Base-by-base conservation (phyloP, 177 flowering plant species). In the Vitis hybrid region DNA sequence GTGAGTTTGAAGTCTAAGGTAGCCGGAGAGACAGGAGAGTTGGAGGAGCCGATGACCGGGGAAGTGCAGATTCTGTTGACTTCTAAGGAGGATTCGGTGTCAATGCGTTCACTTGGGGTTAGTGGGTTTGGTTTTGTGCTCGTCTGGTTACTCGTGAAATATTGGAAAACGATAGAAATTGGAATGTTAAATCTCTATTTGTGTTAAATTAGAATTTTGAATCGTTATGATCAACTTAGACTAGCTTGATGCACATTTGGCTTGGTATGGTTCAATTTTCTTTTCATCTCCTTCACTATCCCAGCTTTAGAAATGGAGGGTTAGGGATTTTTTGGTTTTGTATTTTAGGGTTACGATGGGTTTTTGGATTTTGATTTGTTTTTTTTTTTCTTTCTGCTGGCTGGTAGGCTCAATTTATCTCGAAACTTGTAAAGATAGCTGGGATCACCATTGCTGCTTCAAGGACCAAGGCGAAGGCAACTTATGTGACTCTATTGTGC, bases 361-460 rank as follows among this genome's bases (percentile, higher is more conserved):
- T 20, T 48, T 55, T 66, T 48, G 27, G 6, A 10, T 1, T 65
- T 65, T 52, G 56, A 8, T 14, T 65, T 18, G 1, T 18, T 10
- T n/a, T 54, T 74, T 65, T 62, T 50, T 6, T 46, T 51, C 57
- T 27, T 61, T 48, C 20, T 54, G 49, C 1, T 53, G 7, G 46
- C 63, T 50, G 30, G 15, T 57, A 95, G 99, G 99, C 99, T 18
- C 93, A 87, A 71, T 91, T 74, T 64, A 92, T 93, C 46, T 96
- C 99, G 1, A 96, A 86, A 68, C 87, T 96, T 60, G 91, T 96
- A 21, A 96, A 96, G 84, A 85, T 96, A 70, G 27, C 97, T 67
- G 99, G 99, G 76, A 96, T 96, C 51, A 84, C 88, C 1, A 93
- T 96, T 69, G 97, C 99, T 64, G 99, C 99, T 24, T 96, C 99